phyloP scores from a whole-genome alignment of 148 eudicot genomes.

The Chenopodium quinoa region DNA sequence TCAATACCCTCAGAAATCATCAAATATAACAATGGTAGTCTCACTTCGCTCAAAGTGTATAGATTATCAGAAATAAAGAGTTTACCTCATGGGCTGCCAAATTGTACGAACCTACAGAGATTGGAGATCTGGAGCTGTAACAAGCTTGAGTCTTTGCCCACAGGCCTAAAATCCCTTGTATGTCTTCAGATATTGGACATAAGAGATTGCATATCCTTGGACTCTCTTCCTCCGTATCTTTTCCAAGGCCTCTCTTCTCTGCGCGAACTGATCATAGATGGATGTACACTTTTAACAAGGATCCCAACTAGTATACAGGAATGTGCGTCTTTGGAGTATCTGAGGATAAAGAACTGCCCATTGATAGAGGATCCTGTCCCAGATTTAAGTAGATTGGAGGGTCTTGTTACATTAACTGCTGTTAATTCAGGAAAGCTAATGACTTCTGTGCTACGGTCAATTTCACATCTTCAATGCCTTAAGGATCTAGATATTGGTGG shows the following conservation, averaged over 20 bases:
- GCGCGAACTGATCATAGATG: not conserved
- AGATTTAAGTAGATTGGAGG: not conserved
- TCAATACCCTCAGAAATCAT: slow-evolving; percentile 4
- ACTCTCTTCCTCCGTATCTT: slow-evolving; percentile 8
- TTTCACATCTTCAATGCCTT: slow-evolving; percentile 15
- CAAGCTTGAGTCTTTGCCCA: slow-evolving; percentile 1
- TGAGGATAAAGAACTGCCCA: not conserved
- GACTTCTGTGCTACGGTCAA: not conserved
- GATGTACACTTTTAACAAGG: not conserved
- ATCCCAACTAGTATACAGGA: slow-evolving; percentile 15
- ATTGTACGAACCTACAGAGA: slow-evolving; percentile 2
- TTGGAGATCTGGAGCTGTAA: not conserved
- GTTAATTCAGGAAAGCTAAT: not conserved
- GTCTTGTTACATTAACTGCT: not conserved
- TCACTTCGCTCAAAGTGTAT: not conserved
- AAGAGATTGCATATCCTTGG: not conserved
- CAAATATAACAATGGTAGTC: not conserved
- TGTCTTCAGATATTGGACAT: not conserved
- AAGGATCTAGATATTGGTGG: not conserved
- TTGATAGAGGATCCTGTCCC: not conserved
- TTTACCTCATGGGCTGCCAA: not conserved
- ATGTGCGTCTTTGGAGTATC: slow-evolving; percentile 7
- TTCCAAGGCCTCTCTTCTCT: slow-evolving; percentile 11
- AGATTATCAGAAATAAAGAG: not conserved
- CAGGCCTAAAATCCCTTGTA: not conserved